Conservation (phyloP, 2,329 filamentous ascomycete species). For the Xylaria polymorpha region DNA sequence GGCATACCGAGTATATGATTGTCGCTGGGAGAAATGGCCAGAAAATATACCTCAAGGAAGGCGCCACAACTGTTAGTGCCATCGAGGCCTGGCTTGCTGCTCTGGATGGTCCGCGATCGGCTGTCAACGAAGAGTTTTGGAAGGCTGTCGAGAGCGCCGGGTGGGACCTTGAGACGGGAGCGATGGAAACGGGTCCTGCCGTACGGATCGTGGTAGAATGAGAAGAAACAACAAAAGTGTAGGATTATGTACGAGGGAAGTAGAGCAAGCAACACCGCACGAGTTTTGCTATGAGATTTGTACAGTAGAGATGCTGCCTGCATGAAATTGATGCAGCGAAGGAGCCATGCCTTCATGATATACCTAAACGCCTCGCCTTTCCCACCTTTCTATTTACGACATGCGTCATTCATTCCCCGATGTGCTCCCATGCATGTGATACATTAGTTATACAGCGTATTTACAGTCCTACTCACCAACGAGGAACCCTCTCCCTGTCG, state of each 20-base stretch:
- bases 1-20: constrained; percentile 69
- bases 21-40: constrained; percentile 61
- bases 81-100: constrained; percentile 56
- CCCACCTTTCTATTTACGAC: constrained; percentile 13
- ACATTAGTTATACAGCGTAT: constrained; percentile 40
- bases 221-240: constrained; percentile 32
- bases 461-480: constrained; percentile 34
- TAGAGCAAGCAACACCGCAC: constrained; percentile 44
- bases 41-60: constrained; percentile 73
- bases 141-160: constrained; percentile 60
- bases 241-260: constrained; percentile 12
- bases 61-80: constrained; percentile 54
- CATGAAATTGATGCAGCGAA: constrained; percentile 22
- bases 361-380: constrained; percentile 39
- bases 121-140: constrained; percentile 58
- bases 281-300: constrained; percentile 28
- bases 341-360: constrained; percentile 34
- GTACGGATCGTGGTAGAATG: constrained; percentile 54
- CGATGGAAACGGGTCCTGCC: constrained; percentile 73
- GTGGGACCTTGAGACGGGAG: constrained; percentile 74
- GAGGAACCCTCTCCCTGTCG: background rate
- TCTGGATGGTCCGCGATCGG: constrained; percentile 45
- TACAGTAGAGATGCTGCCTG: constrained; percentile 34
- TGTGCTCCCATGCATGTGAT: constrained; percentile 22
- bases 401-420: constrained; percentile 9